Base-by-base conservation (phyloP, 1,139 yeast genomes). In the Arxiozyma heterogenica region DNA sequence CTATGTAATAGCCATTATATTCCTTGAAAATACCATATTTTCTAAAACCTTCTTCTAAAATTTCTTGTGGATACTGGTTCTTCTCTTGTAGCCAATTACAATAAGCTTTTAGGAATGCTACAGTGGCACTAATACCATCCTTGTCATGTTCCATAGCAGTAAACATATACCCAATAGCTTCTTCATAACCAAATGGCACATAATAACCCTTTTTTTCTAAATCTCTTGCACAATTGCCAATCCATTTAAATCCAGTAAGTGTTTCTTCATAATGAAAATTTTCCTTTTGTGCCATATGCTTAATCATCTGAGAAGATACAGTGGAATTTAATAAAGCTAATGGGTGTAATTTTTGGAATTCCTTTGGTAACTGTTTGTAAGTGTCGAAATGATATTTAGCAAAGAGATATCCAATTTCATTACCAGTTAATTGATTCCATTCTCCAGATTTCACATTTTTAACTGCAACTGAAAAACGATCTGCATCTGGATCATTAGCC, bases 401-500 rank as follows among this genome's bases (percentile, higher is more conserved):
- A 73, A 91, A 89, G 51, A 93, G 71, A 55, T 82, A 80, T 0
- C 98, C 98, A 54, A 93, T 78, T 67, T 91, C 96, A 70, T 93
- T 91, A 4, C 98, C 98, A 0, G 94, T 84, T 54, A 93, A 71
- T 68, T 91, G 97, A 50, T 70, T 73, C 95, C 96, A 91, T 22
- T 66, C 55, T 3, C 76, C 78, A 3, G 54, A 48, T 1, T 61
- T 55, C 0, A 58, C 55, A 6, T 65, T 61, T 51, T 71, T 72
- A 52, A 82, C 82, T 1, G 93, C 83, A 7, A 82, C 86, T 47
- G 89, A 83, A 67, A 91, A 91, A 56, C 98, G 75, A 68, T 93
- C 98, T 1, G 98, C 98, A 70, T 93, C 98, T 0, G 98, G 98
- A 65, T 93, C 98, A 67, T 85, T 91, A 1, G 97, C 96, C 7